phyloP scores from a whole-genome alignment of 2,329 filamentous ascomycete genomes.

The Capronia coronata region DNA sequence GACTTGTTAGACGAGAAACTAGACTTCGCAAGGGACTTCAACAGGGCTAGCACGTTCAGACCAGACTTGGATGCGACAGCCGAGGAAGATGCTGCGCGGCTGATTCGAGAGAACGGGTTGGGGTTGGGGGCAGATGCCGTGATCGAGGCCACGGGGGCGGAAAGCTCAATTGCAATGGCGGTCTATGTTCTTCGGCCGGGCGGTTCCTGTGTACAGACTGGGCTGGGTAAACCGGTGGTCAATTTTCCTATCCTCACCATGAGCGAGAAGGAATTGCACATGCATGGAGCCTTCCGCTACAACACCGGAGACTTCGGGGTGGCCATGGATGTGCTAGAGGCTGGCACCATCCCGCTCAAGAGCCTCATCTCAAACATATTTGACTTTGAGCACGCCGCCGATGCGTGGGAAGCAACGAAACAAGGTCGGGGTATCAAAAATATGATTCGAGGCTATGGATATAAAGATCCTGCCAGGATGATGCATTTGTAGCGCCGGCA shows the following conservation, averaged over 20 bases:
- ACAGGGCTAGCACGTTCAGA: slow-evolving; percentile 14
- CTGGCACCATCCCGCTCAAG: slow-evolving; percentile 30
- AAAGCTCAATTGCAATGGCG: slow-evolving; percentile 41
- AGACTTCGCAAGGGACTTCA: slow-evolving; percentile 42
- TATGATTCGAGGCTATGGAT: slow-evolving; percentile 27
- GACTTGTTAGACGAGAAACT: slow-evolving; percentile 57
- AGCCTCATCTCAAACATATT: slow-evolving; percentile 33
- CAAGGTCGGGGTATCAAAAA: slow-evolving; percentile 27
- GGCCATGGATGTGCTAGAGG: slow-evolving; percentile 36
- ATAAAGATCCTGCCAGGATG: slow-evolving; percentile 18
- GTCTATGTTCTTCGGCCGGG: slow-evolving; percentile 34
- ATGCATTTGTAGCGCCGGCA: slow-evolving; percentile 12
- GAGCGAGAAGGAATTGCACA: slow-evolving; percentile 33
- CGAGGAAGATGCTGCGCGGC: slow-evolving; percentile 29
- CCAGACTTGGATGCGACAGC: slow-evolving; percentile 14
- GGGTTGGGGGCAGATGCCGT: slow-evolving; percentile 37
- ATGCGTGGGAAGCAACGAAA: slow-evolving; percentile 34
- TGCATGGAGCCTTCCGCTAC: slow-evolving; percentile 35
- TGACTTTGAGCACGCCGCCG: slow-evolving; percentile 32
- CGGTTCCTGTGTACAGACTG: slow-evolving; percentile 34
- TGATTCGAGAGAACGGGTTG: slow-evolving; percentile 36
- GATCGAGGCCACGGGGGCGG: slow-evolving; percentile 41
- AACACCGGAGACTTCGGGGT: slow-evolving; percentile 33
- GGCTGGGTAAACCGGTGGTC: slow-evolving; percentile 36
- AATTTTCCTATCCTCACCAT: slow-evolving; percentile 35